Conservation (phyloP, 768 basidiomycete species). For the Infundibulicybe gibba region DNA sequence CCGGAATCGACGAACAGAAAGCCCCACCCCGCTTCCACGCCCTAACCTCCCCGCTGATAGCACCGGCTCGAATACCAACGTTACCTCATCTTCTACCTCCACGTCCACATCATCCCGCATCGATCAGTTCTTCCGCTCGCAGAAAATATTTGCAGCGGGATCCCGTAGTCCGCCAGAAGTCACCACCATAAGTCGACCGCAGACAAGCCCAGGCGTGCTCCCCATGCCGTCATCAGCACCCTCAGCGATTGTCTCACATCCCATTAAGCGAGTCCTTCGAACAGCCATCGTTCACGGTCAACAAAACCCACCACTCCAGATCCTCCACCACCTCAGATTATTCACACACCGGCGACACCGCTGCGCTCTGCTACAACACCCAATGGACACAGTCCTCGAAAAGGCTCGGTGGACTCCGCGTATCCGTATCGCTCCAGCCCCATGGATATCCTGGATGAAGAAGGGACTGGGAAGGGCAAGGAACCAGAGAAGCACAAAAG, state of each 20-base stretch:
- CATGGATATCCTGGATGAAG: constrained; percentile 18
- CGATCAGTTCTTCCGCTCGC: constrained; percentile 4
- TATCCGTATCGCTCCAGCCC: constrained; percentile 26
- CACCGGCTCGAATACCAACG: constrained; percentile 15
- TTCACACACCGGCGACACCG: constrained; percentile 30
- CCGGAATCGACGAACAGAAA: constrained; percentile 20
- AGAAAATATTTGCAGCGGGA: constrained; percentile 10
- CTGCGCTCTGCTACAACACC: constrained; percentile 2
- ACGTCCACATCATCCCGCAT: constrained; percentile 6
- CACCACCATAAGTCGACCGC: no score
- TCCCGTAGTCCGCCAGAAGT: no score
- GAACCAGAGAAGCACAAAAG: constrained; percentile 21
- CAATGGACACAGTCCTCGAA: constrained; percentile 1
- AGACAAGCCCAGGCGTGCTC: not conserved
- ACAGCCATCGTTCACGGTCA: constrained; percentile 3
- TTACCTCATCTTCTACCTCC: constrained; percentile 21
- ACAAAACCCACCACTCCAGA: constrained; percentile 5
- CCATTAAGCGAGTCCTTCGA: constrained; percentile 9
- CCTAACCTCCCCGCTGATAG: constrained; percentile 10
- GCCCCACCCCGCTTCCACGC: constrained; percentile 24
- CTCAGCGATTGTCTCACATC: constrained; percentile 8
- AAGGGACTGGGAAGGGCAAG: constrained; percentile 7
- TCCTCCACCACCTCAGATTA: constrained; percentile 21
- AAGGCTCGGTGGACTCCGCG: constrained; percentile 31
- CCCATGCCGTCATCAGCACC: constrained; percentile 9